Conservation (phyloP, 208 protist genomes). For the Strigomonas galati region DNA sequence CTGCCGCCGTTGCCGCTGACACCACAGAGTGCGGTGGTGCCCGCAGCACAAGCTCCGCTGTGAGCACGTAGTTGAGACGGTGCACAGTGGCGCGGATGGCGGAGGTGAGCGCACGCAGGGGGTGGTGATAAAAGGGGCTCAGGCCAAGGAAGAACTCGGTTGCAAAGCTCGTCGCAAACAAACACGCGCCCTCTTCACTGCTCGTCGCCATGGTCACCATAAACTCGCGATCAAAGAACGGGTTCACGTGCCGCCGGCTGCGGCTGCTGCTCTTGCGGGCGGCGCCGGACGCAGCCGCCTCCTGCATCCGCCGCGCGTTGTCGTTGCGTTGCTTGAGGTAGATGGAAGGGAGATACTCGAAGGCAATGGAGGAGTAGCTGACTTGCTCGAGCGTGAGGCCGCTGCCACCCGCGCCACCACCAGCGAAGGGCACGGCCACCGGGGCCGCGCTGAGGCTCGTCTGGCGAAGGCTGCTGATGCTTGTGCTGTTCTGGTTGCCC, state of each 20-base stretch:
- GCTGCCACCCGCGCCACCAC: background rate
- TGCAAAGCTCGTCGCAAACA: slow-evolving; percentile 46
- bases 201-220: slow-evolving; percentile 31
- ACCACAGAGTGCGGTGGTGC: slow-evolving; percentile 10
- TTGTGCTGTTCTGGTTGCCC: background rate
- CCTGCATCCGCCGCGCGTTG: slow-evolving; percentile 9
- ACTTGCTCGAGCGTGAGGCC: background rate
- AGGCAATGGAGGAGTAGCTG: slow-evolving; percentile 36
- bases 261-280: slow-evolving; percentile 10
- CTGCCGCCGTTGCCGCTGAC: background rate
- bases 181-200: slow-evolving; percentile 25
- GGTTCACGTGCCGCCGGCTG: slow-evolving; percentile 23
- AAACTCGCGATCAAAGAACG: slow-evolving; percentile 65
- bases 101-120: slow-evolving; percentile 34
- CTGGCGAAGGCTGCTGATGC: too few species aligned
- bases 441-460: too few species aligned
- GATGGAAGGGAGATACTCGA: slow-evolving; percentile 52
- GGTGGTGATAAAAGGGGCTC: slow-evolving; percentile 44
- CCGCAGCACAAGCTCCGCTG: slow-evolving; percentile 32
- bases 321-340: slow-evolving; percentile 57
- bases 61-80: slow-evolving; percentile 40
- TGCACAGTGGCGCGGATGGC: slow-evolving; percentile 55
- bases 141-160: slow-evolving; percentile 59
- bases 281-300: slow-evolving; percentile 13
- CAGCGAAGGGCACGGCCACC: too few species aligned